Evolutionary conservation across 495 filamentous ascomycete species (phyloP).

Genomic region (Xylaria venustula): DNA sequence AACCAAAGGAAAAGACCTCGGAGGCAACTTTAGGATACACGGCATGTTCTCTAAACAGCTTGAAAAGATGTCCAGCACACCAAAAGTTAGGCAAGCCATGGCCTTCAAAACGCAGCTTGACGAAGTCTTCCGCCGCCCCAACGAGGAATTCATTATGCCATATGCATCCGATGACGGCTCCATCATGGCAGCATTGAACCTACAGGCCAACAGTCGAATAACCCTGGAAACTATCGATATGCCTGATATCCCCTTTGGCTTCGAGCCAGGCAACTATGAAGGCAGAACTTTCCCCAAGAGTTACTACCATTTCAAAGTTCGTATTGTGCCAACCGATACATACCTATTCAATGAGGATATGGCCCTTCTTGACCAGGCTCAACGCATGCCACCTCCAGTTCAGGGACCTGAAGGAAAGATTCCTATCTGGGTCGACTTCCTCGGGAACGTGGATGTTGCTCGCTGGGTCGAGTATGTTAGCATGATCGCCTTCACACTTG

Average conservation of each 20-base stretch:
- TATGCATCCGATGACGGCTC: constrained; percentile 61
- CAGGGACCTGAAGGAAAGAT: constrained; percentile 42
- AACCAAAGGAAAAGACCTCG: constrained; percentile 54
- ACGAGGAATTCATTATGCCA: constrained; percentile 33
- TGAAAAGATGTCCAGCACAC: constrained; percentile 42
- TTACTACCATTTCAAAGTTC: constrained; percentile 60
- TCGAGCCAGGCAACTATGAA: constrained; percentile 68
- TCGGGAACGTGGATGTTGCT: constrained; percentile 56
- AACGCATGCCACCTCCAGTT: constrained; percentile 27
- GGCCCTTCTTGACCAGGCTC: constrained; percentile 36
- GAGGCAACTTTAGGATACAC: constrained; percentile 55
- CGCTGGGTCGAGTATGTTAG: constrained; percentile 67
- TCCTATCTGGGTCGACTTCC: constrained; percentile 81
- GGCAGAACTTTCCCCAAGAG: constrained; percentile 67
- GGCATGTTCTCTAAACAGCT: constrained; percentile 53
- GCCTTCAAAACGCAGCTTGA: constrained; percentile 62
- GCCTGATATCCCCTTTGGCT: constrained; percentile 68
- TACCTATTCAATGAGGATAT: constrained; percentile 63
- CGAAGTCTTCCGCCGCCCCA: constrained; percentile 43
- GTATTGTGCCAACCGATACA: constrained; percentile 52
- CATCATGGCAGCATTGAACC: constrained; percentile 66
- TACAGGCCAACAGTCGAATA: constrained; percentile 60
- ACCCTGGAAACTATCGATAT: constrained; percentile 54
- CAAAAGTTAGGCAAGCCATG: constrained; percentile 52
- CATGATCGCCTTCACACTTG: constrained; percentile 57